Conservation (phyloP, 805 yeast genomes). For the Candida lessepsii region DNA sequence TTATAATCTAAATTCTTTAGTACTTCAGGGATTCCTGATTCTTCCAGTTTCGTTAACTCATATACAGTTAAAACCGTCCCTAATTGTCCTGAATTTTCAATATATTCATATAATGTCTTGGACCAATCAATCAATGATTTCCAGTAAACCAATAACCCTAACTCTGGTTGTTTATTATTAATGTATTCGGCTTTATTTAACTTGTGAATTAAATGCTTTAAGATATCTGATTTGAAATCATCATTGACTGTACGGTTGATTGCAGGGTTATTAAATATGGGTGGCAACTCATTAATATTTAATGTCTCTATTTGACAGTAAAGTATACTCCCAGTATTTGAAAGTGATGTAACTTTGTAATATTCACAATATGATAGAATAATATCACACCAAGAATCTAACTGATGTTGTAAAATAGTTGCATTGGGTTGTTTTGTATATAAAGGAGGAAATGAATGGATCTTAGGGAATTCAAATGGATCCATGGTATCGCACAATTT, state of each 20-base stretch:
- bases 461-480: conserved; percentile 39
- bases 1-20: conserved; percentile 61
- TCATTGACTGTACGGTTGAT: conserved; percentile 55
- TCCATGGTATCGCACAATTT: conserved; percentile 10
- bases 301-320: conserved; percentile 25
- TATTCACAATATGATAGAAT: conserved; percentile 59
- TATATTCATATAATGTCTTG: conserved; percentile 29
- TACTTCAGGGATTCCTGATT: conserved; percentile 52
- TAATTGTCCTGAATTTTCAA: conserved; percentile 73
- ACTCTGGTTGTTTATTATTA: conserved; percentile 51
- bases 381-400: conserved; percentile 72
- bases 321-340: conserved; percentile 29
- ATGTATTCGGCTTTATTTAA: conserved; percentile 56
- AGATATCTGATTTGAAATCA: conserved; percentile 55
- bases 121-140: conserved; percentile 54
- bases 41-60: conserved; percentile 69
- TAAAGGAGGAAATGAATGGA: conserved; percentile 77
- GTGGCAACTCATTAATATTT: conserved; percentile 22
- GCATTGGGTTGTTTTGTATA: conserved; percentile 87
- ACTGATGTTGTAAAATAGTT: conserved; percentile 73
- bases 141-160: conserved; percentile 63
- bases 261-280: conserved; percentile 49
- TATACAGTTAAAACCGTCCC: conserved; percentile 78
- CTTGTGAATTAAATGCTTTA: conserved; percentile 53
- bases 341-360: conserved; percentile 38